phyloP scores from a whole-genome alignment of 192 early-diverging fungal genomes.

The Coemansia sp. region DNA sequence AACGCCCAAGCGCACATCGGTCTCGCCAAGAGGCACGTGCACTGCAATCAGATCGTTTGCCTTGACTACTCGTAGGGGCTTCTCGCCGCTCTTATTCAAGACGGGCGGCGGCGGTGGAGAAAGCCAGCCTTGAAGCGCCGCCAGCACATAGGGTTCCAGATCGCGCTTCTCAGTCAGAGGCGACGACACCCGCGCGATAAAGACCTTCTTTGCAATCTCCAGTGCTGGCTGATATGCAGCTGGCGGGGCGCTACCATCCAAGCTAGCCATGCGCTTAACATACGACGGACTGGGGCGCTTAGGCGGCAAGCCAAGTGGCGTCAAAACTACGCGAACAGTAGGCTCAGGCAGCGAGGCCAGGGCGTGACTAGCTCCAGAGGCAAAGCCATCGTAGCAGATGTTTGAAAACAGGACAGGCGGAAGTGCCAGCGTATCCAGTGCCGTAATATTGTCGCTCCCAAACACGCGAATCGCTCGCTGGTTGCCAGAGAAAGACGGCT shows the following conservation, averaged over 20 bases:
- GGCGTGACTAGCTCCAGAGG: not conserved
- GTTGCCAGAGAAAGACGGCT: not conserved
- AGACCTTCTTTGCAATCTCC: slow-evolving; percentile 30
- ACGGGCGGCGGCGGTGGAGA: not conserved
- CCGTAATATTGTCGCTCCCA: slow-evolving; percentile 13
- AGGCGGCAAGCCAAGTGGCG: slow-evolving; percentile 35
- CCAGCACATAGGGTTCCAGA: slow-evolving; percentile 30
- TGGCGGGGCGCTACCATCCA: not conserved
- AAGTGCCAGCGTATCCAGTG: slow-evolving; percentile 16
- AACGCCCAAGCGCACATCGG: slow-evolving; percentile 29
- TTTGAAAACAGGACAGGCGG: slow-evolving; percentile 42
- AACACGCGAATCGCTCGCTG: slow-evolving; percentile 47
- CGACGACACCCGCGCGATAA: slow-evolving; percentile 39
- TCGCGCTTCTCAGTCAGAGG: slow-evolving; percentile 48
- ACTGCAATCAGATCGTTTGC: slow-evolving; percentile 43
- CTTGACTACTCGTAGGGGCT: slow-evolving; percentile 34
- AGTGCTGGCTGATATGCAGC: slow-evolving; percentile 23
- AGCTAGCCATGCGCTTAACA: not conserved
- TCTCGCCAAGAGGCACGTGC: slow-evolving; percentile 30
- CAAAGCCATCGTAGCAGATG: not conserved
- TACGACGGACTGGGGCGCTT: slow-evolving; percentile 18
- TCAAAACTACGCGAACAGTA: slow-evolving; percentile 6
- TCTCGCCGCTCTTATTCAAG: not conserved
- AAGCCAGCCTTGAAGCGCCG: slow-evolving; percentile 44
- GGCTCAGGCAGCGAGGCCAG: not conserved